A percentile compares a stretch with the other conserved stretches of the same genome.
phyloP scores from a whole-genome alignment of 2,329 filamentous ascomycete species.

The Trichoderma sp. region DNA sequence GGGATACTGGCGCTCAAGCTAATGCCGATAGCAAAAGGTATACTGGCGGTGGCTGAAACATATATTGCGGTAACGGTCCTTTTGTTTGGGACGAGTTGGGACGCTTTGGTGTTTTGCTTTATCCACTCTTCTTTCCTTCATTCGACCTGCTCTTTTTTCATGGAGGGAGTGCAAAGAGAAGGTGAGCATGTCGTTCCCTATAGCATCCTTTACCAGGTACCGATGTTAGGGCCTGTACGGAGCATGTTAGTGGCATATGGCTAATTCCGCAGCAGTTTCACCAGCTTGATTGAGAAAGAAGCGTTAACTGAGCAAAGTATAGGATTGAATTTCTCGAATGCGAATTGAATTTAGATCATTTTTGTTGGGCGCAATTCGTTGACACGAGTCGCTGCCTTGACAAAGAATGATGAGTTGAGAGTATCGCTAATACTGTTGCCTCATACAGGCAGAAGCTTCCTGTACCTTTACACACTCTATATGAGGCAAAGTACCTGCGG shows the following conservation, averaged over 20 bases:
- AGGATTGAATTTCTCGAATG: background rate
- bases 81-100: background rate
- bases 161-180: background rate
- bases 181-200: background rate
- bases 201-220: conserved; percentile 5
- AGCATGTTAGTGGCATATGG: conserved; percentile 1
- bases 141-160: background rate
- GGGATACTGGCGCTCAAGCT: background rate
- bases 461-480: background rate
- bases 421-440: background rate
- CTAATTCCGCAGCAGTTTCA: background rate
- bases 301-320: background rate
- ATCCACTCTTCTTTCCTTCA: background rate
- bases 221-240: background rate
- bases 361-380: background rate
- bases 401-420: background rate
- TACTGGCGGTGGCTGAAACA: background rate
- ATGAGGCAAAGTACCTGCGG: background rate
- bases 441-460: background rate
- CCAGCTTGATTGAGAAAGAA: background rate
- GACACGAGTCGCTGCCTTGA: background rate
- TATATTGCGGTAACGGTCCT: background rate
- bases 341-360: background rate
- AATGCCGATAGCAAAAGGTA: background rate
- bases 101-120: background rate